Percentiles rank a stretch among this genome's conserved stretches.
Evolutionary conservation across 352 stramenopile species (phyloP).

Genomic region (Phytophthora crassamura): DNA sequence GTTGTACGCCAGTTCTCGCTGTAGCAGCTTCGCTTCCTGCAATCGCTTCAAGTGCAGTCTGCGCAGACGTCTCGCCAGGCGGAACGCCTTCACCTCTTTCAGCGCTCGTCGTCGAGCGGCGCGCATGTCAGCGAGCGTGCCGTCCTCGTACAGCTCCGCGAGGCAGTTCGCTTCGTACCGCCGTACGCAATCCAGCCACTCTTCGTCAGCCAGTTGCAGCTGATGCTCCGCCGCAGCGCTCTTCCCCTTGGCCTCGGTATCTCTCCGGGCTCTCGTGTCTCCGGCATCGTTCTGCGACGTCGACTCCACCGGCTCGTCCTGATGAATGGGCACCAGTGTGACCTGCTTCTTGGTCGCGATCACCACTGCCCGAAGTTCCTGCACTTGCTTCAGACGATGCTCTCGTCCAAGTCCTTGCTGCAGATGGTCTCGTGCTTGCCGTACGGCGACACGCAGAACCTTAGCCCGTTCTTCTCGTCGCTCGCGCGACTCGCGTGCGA

Average conservation of each 20-base stretch:
- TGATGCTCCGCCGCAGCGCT: too few species aligned
- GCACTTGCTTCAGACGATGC: too few species aligned
- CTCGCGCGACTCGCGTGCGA: not conserved
- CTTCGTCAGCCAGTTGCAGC: not conserved
- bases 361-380: too few species aligned
- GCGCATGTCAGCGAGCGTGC: not conserved
- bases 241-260: too few species aligned
- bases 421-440: too few species aligned
- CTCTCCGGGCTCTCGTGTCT: too few species aligned
- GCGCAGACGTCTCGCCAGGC: not conserved
- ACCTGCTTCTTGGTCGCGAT: too few species aligned
- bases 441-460: not conserved
- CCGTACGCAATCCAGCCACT: not conserved
- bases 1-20: too few species aligned
- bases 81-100: not conserved
- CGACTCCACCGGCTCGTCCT: too few species aligned
- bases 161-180: not conserved
- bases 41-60: not conserved
- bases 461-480: not conserved
- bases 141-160: not conserved
- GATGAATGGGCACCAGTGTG: accelerated
- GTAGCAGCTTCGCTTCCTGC: too few species aligned
- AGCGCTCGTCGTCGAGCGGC: not conserved
- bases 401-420: too few species aligned
- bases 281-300: too few species aligned